Evolutionary conservation across 2,329 filamentous ascomycete genomes (phyloP).

Genomic region (Daldinia sp.): DNA sequence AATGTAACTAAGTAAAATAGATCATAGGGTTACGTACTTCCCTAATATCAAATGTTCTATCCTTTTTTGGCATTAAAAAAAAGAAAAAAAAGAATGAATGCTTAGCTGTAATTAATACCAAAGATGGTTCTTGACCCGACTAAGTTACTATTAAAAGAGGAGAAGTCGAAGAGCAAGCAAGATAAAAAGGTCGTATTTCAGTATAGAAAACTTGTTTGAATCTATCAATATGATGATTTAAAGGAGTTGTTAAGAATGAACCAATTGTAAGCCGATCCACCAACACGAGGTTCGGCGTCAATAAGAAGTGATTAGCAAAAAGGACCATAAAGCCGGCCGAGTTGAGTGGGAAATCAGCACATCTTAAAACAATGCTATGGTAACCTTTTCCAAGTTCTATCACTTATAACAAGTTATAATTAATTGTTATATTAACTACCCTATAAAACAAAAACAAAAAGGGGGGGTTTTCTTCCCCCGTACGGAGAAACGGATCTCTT

Average conservation of each 20-base stretch:
- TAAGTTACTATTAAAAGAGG: neutral
- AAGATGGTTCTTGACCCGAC: neutral
- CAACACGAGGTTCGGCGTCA: conserved; percentile 37
- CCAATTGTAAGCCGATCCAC: conserved; percentile 36
- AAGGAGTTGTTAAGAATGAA: conserved; percentile 13
- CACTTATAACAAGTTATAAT: neutral
- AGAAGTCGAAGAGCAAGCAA: conserved; percentile 5
- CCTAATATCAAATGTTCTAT: too few species aligned
- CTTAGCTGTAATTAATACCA: neutral
- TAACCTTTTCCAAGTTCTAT: too few species aligned
- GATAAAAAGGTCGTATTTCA: conserved; percentile 24
- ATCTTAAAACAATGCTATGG: neutral
- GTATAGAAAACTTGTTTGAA: conserved; percentile 20
- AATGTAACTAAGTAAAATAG: too few species aligned
- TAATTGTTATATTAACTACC: too few species aligned
- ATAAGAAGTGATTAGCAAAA: conserved; percentile 33
- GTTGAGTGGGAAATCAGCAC: conserved; percentile 18
- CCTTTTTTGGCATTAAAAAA: too few species aligned
- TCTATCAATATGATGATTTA: conserved; percentile 21
- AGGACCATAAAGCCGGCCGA: conserved; percentile 18
- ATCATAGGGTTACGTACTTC: too few species aligned
- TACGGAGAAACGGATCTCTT: conserved; percentile 7
- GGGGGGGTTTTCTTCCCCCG: too few species aligned
- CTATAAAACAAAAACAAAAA: too few species aligned
- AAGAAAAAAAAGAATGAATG: neutral